phyloP scores from a whole-genome alignment of 768 basidiomycete species.

The Lactarius sp. region DNA sequence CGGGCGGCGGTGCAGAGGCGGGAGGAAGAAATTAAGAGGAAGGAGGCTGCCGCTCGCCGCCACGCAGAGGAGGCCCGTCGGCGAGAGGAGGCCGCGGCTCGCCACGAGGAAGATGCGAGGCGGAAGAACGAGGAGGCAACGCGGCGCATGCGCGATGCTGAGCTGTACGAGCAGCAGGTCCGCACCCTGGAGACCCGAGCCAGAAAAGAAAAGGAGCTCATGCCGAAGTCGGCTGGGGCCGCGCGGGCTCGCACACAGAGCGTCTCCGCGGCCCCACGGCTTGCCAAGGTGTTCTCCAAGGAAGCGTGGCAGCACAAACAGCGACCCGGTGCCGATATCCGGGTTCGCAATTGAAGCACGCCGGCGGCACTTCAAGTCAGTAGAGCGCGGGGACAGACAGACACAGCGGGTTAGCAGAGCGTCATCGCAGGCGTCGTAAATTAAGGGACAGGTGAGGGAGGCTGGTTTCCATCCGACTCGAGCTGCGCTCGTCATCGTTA shows the following conservation, averaged over 20 bases:
- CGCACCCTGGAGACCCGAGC: constrained; percentile 5
- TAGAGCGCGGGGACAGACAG: constrained; percentile 3
- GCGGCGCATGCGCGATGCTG: constrained; percentile 15
- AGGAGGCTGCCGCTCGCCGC: constrained; percentile 9
- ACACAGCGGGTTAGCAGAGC: constrained; percentile 9
- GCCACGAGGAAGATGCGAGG: constrained; percentile 15
- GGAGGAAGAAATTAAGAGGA: constrained; percentile 16
- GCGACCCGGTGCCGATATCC: background rate
- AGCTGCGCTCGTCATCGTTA: constrained; percentile 17
- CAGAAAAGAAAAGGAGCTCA: constrained; percentile 9
- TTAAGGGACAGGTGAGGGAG: constrained; percentile 1
- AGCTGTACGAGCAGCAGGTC: constrained; percentile 13
- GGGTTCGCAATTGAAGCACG: constrained; percentile 11
- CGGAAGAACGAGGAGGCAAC: constrained; percentile 19
- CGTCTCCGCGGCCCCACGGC: constrained; percentile 4
- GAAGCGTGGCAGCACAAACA: constrained; percentile 10
- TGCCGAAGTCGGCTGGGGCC: background rate
- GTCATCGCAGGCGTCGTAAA: constrained; percentile 2
- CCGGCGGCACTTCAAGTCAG: background rate
- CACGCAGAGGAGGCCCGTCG: constrained; percentile 17
- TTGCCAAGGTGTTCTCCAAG: constrained; percentile 1
- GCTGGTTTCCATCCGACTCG: constrained; percentile 12
- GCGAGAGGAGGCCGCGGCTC: constrained; percentile 18
- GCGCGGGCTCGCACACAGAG: background rate
- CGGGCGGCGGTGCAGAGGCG: constrained; percentile 1